Conservation (phyloP, 805 yeast species). For the Ogataea haglerorum region DNA sequence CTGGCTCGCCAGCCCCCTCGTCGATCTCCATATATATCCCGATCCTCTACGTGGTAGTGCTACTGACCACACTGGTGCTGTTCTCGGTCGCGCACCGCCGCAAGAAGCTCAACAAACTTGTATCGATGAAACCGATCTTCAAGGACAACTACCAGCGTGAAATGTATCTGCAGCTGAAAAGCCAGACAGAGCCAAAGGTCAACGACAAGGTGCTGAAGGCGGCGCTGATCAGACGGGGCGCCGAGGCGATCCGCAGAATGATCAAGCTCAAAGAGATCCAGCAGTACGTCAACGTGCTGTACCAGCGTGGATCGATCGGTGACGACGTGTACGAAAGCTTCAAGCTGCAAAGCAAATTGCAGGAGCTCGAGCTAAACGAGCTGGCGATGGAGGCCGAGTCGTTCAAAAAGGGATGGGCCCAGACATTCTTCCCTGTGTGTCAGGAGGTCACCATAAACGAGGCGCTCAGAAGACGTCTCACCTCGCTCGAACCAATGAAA, state of each 20-base stretch:
- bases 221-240: constrained; percentile 58
- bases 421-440: constrained; percentile 67
- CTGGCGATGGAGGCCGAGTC: constrained; percentile 71
- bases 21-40: constrained; percentile 67
- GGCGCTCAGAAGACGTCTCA: constrained; percentile 76
- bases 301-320: constrained; percentile 87
- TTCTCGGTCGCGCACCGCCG: constrained; percentile 69
- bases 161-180: constrained; percentile 57
- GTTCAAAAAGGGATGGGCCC: constrained; percentile 77
- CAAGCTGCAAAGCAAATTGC: constrained; percentile 70
- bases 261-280: constrained; percentile 78
- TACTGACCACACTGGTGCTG: constrained; percentile 60
- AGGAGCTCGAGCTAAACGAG: constrained; percentile 77
- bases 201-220: constrained; percentile 56
- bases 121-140: constrained; percentile 69
- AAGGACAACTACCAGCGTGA: constrained; percentile 63
- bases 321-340: constrained; percentile 83
- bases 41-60: constrained; percentile 65
- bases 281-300: constrained; percentile 63
- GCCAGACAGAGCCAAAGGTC: constrained; percentile 51
- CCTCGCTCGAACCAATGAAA: constrained; percentile 44
- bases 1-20: constrained; percentile 23
- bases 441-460: constrained; percentile 91
- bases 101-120: constrained; percentile 50
- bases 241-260: constrained; percentile 82